Conservation (phyloP, 2,329 filamentous ascomycete species). For the Aulographum hederae region DNA sequence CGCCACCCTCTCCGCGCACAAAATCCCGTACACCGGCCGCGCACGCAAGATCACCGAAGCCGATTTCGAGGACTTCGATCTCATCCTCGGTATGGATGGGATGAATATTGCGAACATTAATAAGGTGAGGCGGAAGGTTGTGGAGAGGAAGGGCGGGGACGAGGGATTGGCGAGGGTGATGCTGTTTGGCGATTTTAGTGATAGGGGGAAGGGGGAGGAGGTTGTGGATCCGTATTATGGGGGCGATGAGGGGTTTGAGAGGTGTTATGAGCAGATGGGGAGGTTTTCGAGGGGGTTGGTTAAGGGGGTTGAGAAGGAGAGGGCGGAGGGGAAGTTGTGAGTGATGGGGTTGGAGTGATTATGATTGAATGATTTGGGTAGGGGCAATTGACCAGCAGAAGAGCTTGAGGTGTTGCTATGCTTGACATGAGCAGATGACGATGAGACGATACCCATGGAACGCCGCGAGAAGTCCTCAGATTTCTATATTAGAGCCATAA, state of each 20-base stretch:
- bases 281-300: slow-evolving; percentile 65
- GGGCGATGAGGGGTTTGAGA: slow-evolving; percentile 61
- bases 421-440: no score
- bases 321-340: neutral
- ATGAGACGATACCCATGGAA: no score
- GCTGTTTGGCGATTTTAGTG: slow-evolving; percentile 62
- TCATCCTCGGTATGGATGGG: slow-evolving; percentile 86
- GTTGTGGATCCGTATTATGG: slow-evolving; percentile 89
- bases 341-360: no score
- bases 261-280: slow-evolving; percentile 68
- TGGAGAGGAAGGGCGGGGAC: slow-evolving; percentile 19
- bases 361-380: no score
- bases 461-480: no score
- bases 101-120: slow-evolving; percentile 58
- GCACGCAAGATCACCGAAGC: slow-evolving; percentile 53
- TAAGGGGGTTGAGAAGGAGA: slow-evolving; percentile 31
- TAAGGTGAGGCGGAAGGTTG: slow-evolving; percentile 35
- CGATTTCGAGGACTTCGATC: slow-evolving; percentile 79
- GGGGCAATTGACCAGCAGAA: no score
- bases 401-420: no score
- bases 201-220: slow-evolving; percentile 39
- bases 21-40: slow-evolving; percentile 59
- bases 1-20: slow-evolving; percentile 53
- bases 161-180: slow-evolving; percentile 38
- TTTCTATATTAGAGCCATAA: no score